Percentiles rank a stretch among this genome's conserved stretches.
These are phyloP conservation scores for Sporothrix inflata DNA, from an alignment of 2,329 filamentous ascomycete species.

Conservation along the genomic window DNA sequence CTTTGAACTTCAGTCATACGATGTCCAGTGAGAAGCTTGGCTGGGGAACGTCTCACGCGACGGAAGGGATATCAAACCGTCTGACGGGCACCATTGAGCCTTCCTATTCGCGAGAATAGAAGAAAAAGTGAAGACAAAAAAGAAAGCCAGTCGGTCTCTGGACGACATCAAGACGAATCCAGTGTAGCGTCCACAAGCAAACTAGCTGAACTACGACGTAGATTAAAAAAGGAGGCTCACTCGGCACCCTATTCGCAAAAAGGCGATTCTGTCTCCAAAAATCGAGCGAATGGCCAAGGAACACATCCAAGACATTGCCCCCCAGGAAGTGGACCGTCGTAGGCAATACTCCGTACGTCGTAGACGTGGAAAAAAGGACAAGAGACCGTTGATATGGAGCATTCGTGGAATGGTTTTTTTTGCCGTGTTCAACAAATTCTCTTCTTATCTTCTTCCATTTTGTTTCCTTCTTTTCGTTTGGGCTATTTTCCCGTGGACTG, in stretches of 20 bases:
- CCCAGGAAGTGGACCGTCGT: background rate
- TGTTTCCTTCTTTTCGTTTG: background rate
- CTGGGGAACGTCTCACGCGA: background rate
- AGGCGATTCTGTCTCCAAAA: background rate
- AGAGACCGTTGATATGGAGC: background rate
- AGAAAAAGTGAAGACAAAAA: background rate
- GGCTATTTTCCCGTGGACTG: background rate
- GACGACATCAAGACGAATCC: background rate
- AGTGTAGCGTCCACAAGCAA: background rate
- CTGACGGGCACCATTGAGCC: background rate
- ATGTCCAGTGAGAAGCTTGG: background rate
- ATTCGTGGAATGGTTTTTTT: background rate
- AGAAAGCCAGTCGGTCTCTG: background rate
- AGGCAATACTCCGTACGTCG: background rate
- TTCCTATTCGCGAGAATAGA: background rate
- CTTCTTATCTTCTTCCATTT: background rate
- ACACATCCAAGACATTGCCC: conserved; percentile 22
- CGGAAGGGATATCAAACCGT: conserved; percentile 16
- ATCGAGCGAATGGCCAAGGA: conserved; percentile 10
- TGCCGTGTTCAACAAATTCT: background rate
- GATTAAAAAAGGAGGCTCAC: background rate
- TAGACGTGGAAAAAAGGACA: background rate
- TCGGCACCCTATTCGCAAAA: background rate
- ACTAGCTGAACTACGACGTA: background rate
- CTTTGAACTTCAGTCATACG: background rate